phyloP scores from a whole-genome alignment of 192 early-diverging fungal genomes.

The Coemansia sp. region DNA sequence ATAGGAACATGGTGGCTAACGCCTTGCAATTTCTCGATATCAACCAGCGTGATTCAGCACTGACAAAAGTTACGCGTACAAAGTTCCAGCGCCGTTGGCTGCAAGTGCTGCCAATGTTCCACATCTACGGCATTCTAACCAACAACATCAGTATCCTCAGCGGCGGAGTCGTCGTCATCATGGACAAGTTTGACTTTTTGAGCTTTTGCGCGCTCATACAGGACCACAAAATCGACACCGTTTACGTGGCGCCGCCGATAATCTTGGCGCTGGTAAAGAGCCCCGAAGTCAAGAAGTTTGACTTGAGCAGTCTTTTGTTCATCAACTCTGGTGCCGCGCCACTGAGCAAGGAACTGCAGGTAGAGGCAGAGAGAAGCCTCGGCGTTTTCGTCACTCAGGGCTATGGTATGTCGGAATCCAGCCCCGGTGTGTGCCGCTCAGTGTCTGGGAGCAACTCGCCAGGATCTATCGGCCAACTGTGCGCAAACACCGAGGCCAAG shows the following conservation, averaged over 20 bases:
- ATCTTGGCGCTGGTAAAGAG: slow-evolving; percentile 72
- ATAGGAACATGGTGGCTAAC: slow-evolving; percentile 81
- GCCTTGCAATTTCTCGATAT: slow-evolving; percentile 57
- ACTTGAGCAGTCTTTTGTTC: slow-evolving; percentile 65
- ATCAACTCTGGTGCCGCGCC: slow-evolving; percentile 82
- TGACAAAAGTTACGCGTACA: slow-evolving; percentile 10
- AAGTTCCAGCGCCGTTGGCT: slow-evolving; percentile 41
- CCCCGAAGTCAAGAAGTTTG: slow-evolving; percentile 72
- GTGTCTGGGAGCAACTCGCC: slow-evolving; percentile 14
- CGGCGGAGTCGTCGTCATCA: slow-evolving; percentile 65
- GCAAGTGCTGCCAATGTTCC: slow-evolving; percentile 69
- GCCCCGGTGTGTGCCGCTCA: slow-evolving; percentile 42
- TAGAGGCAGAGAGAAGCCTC: slow-evolving; percentile 52
- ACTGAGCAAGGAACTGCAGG: slow-evolving; percentile 65
- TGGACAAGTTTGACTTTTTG: slow-evolving; percentile 74
- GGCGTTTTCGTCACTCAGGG: slow-evolving; percentile 57
- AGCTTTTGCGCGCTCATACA: slow-evolving; percentile 65
- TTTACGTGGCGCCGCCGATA: slow-evolving; percentile 67
- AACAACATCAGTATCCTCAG: slow-evolving; percentile 45
- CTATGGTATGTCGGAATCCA: slow-evolving; percentile 69
- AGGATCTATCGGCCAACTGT: slow-evolving; percentile 70
- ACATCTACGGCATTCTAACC: slow-evolving; percentile 68
- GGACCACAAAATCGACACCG: slow-evolving; percentile 68
- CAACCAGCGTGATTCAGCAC: slow-evolving; percentile 38
- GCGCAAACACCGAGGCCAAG: slow-evolving; percentile 72